Evolutionary conservation across 495 filamentous ascomycete species (phyloP), one percentile per base, ranked within the genome.

Genomic region (Penicillium cosmopolitanum): DNA sequence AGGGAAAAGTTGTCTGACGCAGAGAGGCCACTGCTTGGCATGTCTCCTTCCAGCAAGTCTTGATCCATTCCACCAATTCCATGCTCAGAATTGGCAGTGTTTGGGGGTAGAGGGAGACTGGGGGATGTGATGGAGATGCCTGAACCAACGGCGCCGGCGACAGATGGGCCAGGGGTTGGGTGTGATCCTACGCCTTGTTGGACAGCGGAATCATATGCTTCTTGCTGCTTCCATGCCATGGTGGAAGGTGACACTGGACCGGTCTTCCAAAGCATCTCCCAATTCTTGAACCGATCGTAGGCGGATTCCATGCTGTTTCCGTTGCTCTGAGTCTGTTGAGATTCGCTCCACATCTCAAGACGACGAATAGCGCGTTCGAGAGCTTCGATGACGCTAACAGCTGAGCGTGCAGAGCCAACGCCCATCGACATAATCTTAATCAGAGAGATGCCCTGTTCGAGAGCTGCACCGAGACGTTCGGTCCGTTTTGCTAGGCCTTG

Each of bases 381-480:
- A 5, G 80, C 73, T 61, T 82, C 80, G 35, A 82, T 82, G n/a
- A 82, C 73, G 43, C 73, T 80, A 15, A 79, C 78, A 9, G 80
- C 80, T 9, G 78, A 80, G 16, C 74, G 70, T 0, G 80, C 79
- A n/a, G 79, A 82, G 2, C 77, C 77, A 13, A 78, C 76, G 6
- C 77, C 78, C 74, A 79, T 80, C 1, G 80, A 79, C 80, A 82
- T 82, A 33, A 78, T 77, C 56, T 80, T 81, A 51, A 82, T 81
- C 18, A 82, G 58, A 15, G 69, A 75, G 64, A 82, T 76, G 31
- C 80, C 80, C 55, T 78, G 78, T 8, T 78, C 70, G 4, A 82
- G 66, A 15, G 77, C 71, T 50, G 76, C 77, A 34, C 76, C 69
- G 6, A 81, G 73, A 12, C 77, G 68, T 54, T 81, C 79, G 1